Evolutionary conservation across 148 eudicot genomes (phyloP).

Genomic region (Suaeda aralocaspica): DNA sequence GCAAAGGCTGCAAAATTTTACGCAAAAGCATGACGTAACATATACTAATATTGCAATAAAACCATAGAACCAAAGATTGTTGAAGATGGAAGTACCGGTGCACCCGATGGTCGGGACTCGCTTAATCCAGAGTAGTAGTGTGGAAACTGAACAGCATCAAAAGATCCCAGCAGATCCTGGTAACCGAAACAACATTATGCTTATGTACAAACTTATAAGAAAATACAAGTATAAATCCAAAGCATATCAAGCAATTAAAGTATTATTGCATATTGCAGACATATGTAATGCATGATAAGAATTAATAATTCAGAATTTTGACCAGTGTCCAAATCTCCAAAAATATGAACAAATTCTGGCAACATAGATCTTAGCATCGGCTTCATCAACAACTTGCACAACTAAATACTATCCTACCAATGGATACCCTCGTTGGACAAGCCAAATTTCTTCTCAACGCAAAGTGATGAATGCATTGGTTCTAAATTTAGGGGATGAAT

Average conservation of each 20-base stretch:
- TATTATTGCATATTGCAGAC: neutral
- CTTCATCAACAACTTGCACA: neutral
- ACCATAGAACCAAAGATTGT: neutral
- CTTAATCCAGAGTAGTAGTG: conserved; percentile 16
- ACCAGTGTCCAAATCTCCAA: neutral
- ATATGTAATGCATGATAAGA: neutral
- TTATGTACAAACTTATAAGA: neutral
- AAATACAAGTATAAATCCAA: neutral
- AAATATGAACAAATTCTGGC: neutral
- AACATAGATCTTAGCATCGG: neutral
- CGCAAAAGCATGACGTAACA: neutral
- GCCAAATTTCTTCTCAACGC: neutral
- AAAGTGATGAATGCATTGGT: too few relatives aligned
- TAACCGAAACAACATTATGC: neutral
- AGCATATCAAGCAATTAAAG: neutral
- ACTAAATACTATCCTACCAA: neutral
- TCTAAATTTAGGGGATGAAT: too few relatives aligned
- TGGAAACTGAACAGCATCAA: conserved; percentile 20
- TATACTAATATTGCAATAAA: neutral
- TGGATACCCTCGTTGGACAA: neutral
- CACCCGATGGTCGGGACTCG: conserved; percentile 20
- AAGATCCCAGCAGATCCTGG: conserved; percentile 22
- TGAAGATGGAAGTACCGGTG: conserved; percentile 41
- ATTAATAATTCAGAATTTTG: neutral
- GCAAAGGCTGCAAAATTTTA: conserved; percentile 52